Evolutionary conservation across 1,284 basidiomycete genomes (phyloP).

Genomic region (Lentinula novae-zelandiae): DNA sequence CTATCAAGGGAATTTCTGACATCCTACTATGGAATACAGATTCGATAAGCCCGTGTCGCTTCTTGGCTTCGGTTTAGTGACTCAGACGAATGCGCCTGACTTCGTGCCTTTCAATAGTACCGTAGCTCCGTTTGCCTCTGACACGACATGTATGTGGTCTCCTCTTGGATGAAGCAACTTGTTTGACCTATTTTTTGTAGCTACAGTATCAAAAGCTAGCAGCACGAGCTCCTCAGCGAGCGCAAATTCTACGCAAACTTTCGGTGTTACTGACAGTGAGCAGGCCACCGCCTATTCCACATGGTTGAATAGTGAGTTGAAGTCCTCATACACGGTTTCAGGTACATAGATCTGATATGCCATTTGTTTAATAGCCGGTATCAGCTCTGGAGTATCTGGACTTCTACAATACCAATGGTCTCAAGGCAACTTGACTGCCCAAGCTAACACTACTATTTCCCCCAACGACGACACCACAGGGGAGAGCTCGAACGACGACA

Average conservation of each 20-base stretch:
- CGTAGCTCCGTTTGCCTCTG: constrained; percentile 34
- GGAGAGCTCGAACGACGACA: constrained; percentile 26
- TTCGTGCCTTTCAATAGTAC: constrained; percentile 62
- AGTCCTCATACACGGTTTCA: not conserved
- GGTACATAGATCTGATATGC: constrained; percentile 1
- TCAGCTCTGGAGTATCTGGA: constrained; percentile 42
- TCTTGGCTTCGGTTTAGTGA: constrained; percentile 60
- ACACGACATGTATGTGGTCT: constrained; percentile 5
- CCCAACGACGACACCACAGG: constrained; percentile 29
- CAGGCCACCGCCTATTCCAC: constrained; percentile 46
- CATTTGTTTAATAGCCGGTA: constrained; percentile 30
- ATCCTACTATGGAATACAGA: constrained; percentile 25
- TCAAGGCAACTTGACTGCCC: constrained; percentile 41
- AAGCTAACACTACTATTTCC: constrained; percentile 38
- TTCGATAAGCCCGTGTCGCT: constrained; percentile 54
- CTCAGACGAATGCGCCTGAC: constrained; percentile 42
- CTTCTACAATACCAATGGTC: constrained; percentile 64
- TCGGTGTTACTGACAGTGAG: constrained; percentile 48
- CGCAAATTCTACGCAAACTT: constrained; percentile 23
- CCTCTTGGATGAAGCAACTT: not conserved
- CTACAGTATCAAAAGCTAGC: not conserved
- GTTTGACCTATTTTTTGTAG: not conserved
- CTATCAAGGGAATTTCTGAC: constrained; percentile 1
- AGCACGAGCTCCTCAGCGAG: not conserved
- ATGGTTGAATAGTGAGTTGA: constrained; percentile 46